phyloP scores from a whole-genome alignment of 139 green algal genomes.

The Tetraselmis striata region DNA sequence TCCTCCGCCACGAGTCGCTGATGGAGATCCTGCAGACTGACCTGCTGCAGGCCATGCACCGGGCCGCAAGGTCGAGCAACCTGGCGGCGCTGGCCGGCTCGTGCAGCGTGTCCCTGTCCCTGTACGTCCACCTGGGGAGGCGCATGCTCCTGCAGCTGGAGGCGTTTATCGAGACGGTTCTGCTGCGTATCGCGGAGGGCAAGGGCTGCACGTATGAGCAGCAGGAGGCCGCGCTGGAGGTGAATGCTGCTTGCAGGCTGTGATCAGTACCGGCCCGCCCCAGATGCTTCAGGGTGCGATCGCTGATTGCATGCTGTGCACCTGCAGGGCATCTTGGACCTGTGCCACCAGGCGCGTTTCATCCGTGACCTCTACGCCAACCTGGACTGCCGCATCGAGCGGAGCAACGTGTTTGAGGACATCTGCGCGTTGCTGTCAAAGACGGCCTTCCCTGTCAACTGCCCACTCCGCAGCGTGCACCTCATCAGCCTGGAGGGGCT shows the following conservation, averaged over 20 bases:
- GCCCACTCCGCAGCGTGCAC: constrained; percentile 61
- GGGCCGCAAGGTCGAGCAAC: too few relatives aligned
- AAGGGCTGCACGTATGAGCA: constrained; percentile 28
- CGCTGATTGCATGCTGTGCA: neutral
- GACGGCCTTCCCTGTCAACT: constrained; percentile 74
- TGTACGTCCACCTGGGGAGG: constrained; percentile 69
- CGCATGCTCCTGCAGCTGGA: constrained; percentile 80
- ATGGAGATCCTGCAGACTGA: constrained; percentile 60
- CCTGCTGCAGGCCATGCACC: constrained; percentile 48
- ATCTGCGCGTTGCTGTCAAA: constrained; percentile 67
- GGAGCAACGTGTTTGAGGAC: constrained; percentile 77
- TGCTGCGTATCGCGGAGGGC: constrained; percentile 81
- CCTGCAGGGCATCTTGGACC: constrained; percentile 72
- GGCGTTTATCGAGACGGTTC: constrained; percentile 61
- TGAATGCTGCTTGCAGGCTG: constrained; percentile 6
- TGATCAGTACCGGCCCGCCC: too few relatives aligned
- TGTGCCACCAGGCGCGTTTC: constrained; percentile 80
- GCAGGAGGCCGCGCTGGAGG: constrained; percentile 85
- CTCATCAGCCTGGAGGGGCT: constrained; percentile 81
- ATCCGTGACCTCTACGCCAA: constrained; percentile 81
- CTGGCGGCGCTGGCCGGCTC: constrained; percentile 43
- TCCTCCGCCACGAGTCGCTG: constrained; percentile 43
- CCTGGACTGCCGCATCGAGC: constrained; percentile 76
- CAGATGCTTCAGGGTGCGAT: neutral
- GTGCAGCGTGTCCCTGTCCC: constrained; percentile 49